Evolutionary conservation across 75 land plant species (phyloP).

Genomic region (Selaginella moellendorffii): DNA sequence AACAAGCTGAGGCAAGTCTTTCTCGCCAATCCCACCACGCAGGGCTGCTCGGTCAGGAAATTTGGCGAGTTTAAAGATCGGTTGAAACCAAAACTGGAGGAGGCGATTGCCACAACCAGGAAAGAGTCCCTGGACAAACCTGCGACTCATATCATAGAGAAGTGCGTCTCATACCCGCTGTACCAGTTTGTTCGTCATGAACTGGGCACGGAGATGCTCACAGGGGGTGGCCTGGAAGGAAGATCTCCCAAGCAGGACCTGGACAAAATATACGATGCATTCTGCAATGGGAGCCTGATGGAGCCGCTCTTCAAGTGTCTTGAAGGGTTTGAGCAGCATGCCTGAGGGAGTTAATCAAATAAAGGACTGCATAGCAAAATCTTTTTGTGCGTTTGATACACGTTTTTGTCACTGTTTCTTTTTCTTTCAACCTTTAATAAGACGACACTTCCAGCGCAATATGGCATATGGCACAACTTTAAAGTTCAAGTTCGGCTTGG

Average conservation of each 20-base stretch:
- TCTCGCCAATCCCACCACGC: neutral
- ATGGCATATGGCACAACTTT: too few relatives aligned
- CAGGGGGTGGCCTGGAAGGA: neutral
- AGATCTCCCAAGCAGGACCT: neutral
- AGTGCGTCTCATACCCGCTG: neutral
- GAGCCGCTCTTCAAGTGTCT: neutral
- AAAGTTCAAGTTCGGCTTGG: too few relatives aligned
- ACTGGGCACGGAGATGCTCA: neutral
- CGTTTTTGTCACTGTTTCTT: too few relatives aligned
- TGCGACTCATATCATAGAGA: neutral
- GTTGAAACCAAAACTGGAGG: neutral
- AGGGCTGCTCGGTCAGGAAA: neutral
- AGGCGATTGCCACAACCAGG: neutral
- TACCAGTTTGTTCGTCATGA: neutral
- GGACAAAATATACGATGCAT: neutral
- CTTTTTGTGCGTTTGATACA: too few relatives aligned
- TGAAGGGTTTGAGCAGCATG: too few relatives aligned
- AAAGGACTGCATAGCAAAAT: too few relatives aligned
- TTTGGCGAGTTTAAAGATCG: neutral
- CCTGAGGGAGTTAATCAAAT: too few relatives aligned
- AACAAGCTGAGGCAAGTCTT: neutral
- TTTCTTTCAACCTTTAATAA: too few relatives aligned
- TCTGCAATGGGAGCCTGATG: neutral
- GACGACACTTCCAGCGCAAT: too few relatives aligned
- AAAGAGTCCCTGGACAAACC: neutral